Conservation (phyloP, 2,329 filamentous ascomycete species). For the Aspergillus ruber region DNA sequence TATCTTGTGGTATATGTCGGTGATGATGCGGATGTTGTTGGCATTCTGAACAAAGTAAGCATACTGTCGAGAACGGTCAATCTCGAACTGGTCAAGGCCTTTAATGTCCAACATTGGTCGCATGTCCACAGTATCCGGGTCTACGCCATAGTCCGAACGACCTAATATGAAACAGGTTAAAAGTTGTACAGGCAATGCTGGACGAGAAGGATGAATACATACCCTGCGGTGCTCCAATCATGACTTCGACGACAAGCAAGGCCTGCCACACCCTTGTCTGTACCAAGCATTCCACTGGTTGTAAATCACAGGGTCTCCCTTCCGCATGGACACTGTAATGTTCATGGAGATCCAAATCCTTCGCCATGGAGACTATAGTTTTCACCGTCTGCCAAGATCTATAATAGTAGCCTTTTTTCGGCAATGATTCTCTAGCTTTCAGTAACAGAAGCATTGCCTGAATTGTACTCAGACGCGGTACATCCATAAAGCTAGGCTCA, state of each 20-base stretch:
- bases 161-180: conserved; percentile 42
- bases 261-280: conserved; percentile 88
- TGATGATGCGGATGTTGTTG: conserved; percentile 71
- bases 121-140: conserved; percentile 70
- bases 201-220: conserved; percentile 13
- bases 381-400: conserved; percentile 96
- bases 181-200: not conserved
- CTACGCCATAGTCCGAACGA: conserved; percentile 70
- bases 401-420: conserved; percentile 92
- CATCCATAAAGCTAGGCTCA: conserved; percentile 87
- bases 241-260: conserved; percentile 76
- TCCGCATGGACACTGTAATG: conserved; percentile 73
- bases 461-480: conserved; percentile 81
- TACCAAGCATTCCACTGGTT: conserved; percentile 68
- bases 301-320: conserved; percentile 63
- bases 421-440: conserved; percentile 85
- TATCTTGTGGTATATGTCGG: conserved; percentile 64
- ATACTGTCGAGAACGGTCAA: conserved; percentile 74
- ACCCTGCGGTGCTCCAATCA: conserved; percentile 94
- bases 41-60: conserved; percentile 72
- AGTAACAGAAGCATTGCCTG: conserved; percentile 82
- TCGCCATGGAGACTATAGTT: conserved; percentile 85
- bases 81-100: conserved; percentile 68
- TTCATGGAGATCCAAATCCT: conserved; percentile 82
- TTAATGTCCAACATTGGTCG: conserved; percentile 56